Base-by-base conservation (phyloP, 345 rosid species). In the Salix arbutifolia region DNA sequence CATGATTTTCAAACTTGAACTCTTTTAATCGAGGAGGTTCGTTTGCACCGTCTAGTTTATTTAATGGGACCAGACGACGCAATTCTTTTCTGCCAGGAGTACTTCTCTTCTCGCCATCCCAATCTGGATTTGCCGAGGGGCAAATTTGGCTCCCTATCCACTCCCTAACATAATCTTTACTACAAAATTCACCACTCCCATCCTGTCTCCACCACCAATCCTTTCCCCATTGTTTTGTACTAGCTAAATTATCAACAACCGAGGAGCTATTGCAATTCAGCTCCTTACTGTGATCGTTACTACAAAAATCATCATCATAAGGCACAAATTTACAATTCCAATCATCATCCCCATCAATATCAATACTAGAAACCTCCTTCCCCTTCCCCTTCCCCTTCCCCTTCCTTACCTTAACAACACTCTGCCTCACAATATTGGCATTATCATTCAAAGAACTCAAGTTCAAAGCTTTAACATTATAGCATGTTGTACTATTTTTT, bases 121-220 rank as follows among this genome's bases (percentile, higher is more conserved):
- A 96, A 79, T 88, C 96, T 25, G 96, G 90, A 80, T 91, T 92
- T 0, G 80, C 56, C 0, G 89, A 87, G 0, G 93, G 91, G 62
- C 89, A 88, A 70, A 94, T 94, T 70, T 96, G 99, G 83, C 98
- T 93, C 42, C 98, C 99, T 58, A 96, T 93, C 99, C 99, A 96
- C 83, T 96, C 99, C 90, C 81, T 90, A 16, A 96, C 97, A 67
- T 96, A 94, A 85, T 96, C 99, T 74, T 94, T 96, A 69, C 97
- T 92, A 73, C 95, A 92, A 77, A 94, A 76, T 76, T 96, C 99
- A 62, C 92, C 96, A 82, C 94, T 94, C 37, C 94, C 97, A 61
- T 92, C 97, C 80, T 93, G 98, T 81, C 90, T 94, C 97, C 98
- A 93, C 99, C 99, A 96, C 99, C 99, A 96, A 79, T 96, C 99